A percentile compares a stretch with the other conserved stretches of the same genome.
Evolutionary conservation across 1,139 yeast genomes (phyloP).

Genomic region (Saccharomyces uvarum): DNA sequence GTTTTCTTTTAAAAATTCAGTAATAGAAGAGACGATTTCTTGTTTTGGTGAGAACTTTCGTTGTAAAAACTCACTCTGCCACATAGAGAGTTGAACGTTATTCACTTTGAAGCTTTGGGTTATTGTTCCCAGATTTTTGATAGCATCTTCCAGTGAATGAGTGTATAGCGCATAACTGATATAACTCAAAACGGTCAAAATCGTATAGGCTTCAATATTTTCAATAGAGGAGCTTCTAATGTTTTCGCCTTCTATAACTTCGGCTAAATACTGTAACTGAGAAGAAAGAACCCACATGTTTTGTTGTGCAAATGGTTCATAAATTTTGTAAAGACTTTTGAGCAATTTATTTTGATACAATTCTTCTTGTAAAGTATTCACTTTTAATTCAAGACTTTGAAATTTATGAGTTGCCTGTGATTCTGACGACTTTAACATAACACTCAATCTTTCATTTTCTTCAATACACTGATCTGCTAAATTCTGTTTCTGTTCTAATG

Average conservation of each 20-base stretch:
- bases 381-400: background rate
- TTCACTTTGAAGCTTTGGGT: background rate
- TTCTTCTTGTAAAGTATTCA: background rate
- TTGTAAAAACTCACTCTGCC: background rate
- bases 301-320: background rate
- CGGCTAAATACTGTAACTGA: conserved; percentile 1
- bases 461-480: background rate
- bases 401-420: background rate
- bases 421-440: background rate
- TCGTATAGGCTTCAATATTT: background rate
- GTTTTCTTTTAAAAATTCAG: background rate
- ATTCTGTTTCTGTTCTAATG: background rate
- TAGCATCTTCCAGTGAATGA: background rate
- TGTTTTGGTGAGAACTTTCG: background rate
- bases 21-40: background rate
- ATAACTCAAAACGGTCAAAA: background rate
- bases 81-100: background rate
- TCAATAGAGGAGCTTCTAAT: background rate
- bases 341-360: background rate
- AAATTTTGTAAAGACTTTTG: background rate
- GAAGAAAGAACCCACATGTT: background rate
- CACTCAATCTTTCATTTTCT: background rate
- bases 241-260: background rate
- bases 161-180: background rate
- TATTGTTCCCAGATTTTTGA: background rate